Conservation (phyloP, 768 basidiomycete genomes). For the Ephemerocybe angulata region DNA sequence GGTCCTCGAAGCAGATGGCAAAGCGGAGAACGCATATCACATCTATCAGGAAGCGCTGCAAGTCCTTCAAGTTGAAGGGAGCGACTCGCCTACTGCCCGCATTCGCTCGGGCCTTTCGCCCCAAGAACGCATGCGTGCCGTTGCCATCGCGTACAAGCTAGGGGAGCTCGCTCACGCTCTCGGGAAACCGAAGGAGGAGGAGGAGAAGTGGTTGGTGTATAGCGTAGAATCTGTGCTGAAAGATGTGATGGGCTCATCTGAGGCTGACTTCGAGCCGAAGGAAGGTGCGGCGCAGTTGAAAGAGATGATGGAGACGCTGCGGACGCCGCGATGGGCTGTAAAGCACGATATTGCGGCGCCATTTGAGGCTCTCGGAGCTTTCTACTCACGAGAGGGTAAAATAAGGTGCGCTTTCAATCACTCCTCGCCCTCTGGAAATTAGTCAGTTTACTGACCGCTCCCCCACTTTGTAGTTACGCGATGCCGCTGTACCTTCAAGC, state of each 20-base stretch:
- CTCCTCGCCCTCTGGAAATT: no score
- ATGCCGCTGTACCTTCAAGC: constrained; percentile 65
- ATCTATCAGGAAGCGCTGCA: constrained; percentile 35
- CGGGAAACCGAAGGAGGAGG: constrained; percentile 31
- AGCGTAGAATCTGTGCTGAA: constrained; percentile 43
- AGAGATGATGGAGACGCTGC: constrained; percentile 46
- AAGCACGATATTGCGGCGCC: constrained; percentile 63
- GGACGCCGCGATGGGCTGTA: constrained; percentile 57
- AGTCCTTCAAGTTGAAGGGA: constrained; percentile 26
- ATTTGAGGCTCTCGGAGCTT: constrained; percentile 60
- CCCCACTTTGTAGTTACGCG: constrained; percentile 45
- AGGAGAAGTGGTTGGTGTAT: constrained; percentile 41
- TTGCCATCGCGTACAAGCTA: constrained; percentile 41
- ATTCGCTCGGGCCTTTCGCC: constrained; percentile 11
- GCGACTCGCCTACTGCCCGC: constrained; percentile 12
- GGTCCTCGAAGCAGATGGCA: constrained; percentile 44
- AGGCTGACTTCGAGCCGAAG: constrained; percentile 3
- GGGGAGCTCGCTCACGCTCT: constrained; percentile 38
- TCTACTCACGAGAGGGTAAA: constrained; percentile 54
- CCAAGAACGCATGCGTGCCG: constrained; percentile 32
- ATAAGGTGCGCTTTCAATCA: constrained; percentile 40
- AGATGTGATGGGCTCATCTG: constrained; percentile 25
- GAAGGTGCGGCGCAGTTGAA: constrained; percentile 15
- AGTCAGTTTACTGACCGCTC: no score
- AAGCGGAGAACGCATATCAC: constrained; percentile 34